A percentile compares a stretch with the other conserved stretches of the same genome.
phyloP scores from a whole-genome alignment of 2,329 filamentous ascomycete genomes.

The Fusarium heterosporum region DNA sequence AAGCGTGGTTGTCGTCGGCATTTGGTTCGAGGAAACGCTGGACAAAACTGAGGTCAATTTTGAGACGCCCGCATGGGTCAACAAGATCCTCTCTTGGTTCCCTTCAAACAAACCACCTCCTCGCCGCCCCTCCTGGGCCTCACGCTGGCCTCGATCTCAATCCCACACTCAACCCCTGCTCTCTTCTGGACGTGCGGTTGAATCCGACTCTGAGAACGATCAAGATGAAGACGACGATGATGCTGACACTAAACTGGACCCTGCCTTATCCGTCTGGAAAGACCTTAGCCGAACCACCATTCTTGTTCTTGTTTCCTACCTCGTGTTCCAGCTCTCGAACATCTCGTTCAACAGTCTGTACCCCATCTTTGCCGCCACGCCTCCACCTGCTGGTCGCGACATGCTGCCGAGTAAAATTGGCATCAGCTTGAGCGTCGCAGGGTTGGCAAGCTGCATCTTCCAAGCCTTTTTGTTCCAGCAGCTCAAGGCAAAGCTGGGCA shows the following conservation, averaged over 20 bases:
- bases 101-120: constrained; percentile 32
- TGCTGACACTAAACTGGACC: constrained; percentile 27
- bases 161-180: constrained; percentile 49
- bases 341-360: constrained; percentile 96
- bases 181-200: constrained; percentile 28
- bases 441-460: constrained; percentile 87
- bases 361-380: constrained; percentile 87
- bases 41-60: constrained; percentile 49
- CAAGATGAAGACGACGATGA: constrained; percentile 45
- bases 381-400: constrained; percentile 79
- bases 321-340: constrained; percentile 94
- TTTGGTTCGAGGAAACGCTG: constrained; percentile 87
- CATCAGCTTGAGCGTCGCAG: constrained; percentile 84
- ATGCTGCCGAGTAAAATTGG: constrained; percentile 86
- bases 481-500: constrained; percentile 82
- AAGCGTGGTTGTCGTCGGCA: constrained; percentile 77
- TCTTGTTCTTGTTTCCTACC: constrained; percentile 83
- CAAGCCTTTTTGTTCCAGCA: constrained; percentile 87
- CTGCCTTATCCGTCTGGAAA: constrained; percentile 55
- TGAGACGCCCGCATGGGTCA: constrained; percentile 52
- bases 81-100: constrained; percentile 48
- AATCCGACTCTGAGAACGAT: constrained; percentile 46
- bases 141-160: constrained; percentile 53
- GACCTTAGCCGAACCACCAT: constrained; percentile 83
- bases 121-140: constrained; percentile 53